Evolutionary conservation across 225 moss, liverwort and hornwort species (phyloP).

Genomic region (Bryoerythrophyllum caledonicum): DNA sequence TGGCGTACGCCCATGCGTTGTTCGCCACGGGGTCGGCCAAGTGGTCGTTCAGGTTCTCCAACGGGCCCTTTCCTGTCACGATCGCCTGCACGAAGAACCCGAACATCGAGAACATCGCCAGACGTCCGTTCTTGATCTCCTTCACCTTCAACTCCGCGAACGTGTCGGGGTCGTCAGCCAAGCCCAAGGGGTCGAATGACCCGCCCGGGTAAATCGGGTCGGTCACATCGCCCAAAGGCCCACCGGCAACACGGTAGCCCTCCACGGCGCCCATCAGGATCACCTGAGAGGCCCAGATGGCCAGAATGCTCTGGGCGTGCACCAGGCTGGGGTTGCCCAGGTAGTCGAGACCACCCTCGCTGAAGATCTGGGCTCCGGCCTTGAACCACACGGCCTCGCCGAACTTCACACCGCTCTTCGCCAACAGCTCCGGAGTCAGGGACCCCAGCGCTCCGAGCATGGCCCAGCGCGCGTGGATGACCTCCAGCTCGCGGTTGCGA

Average conservation of each 20-base stretch:
- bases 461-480: slow-evolving; percentile 24
- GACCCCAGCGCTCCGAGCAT: slow-evolving; percentile 23
- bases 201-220: too few species aligned
- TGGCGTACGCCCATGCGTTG: slow-evolving; percentile 18
- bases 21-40: slow-evolving; percentile 21
- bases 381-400: slow-evolving; percentile 44
- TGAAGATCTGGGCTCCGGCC: slow-evolving; percentile 60
- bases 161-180: too few species aligned
- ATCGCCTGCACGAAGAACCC: slow-evolving; percentile 23
- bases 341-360: slow-evolving; percentile 20
- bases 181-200: too few species aligned
- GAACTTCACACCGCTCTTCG: slow-evolving; percentile 39
- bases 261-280: slow-evolving; percentile 28
- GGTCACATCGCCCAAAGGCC: too few species aligned
- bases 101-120: slow-evolving; percentile 18
- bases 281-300: slow-evolving; percentile 35
- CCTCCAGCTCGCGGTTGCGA: slow-evolving; percentile 31
- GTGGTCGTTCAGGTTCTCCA: slow-evolving; percentile 18
- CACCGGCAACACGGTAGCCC: too few species aligned
- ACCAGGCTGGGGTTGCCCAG: too few species aligned
- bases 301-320: slow-evolving; percentile 62
- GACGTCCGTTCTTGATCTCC: slow-evolving; percentile 2
- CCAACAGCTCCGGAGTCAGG: slow-evolving; percentile 9
- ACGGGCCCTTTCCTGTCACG: slow-evolving; percentile 4
- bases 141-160: too few species aligned